Base-by-base conservation (phyloP, 2,329 filamentous ascomycete genomes). In the Colletotrichum orbiculare region DNA sequence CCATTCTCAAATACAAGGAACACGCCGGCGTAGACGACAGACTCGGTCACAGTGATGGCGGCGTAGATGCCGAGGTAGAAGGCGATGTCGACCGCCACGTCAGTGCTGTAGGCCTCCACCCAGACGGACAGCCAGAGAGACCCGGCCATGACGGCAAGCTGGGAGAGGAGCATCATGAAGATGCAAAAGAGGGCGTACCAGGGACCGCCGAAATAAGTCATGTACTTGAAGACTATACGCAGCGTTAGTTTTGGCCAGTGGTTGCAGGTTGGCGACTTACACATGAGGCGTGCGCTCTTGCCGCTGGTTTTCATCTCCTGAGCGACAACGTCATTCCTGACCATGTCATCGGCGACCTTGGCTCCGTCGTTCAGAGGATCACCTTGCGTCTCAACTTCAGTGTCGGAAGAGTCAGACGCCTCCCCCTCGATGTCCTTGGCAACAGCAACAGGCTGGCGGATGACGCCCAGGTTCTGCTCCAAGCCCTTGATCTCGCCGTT, bases 21-120 rank as follows among this genome's bases (percentile, higher is more conserved):
- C 57, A 77, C 76, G 25, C 80, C 52, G 4, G 77, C 81, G 43
- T 77, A 81, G 39, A 82, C 76, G 1, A 81, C 52, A 10, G 80
- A 75, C 54, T 79, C 86, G 0, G 76, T 71, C 8, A 84, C 67
- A 1, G 80, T 81, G 50, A 85, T 75, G 2, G 72, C 77, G 1
- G 82, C 80, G 61, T 85, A 88, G 11, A 88, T 79, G 2, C 80
- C 80, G 60, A 88, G 76, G 67, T 87, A 88, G 69, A 82, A 87
- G 35, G 74, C 77, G 43, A 83, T 75, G 46, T 83, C 75, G 37
- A 81, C 75, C 13, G 81, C 77, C 8, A 78, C 76, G 7, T 79
- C 73, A n/a, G 77, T 74, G 37, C 75, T 76, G 62, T 83, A 83
- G 1, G 82, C 82, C n/a, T 83, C 82, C 1, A 85, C 82, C 84